A percentile compares a stretch with the other conserved stretches of the same genome.
phyloP scores from a whole-genome alignment of 1,139 yeast species.

The Pneumocystis jirovecii region DNA sequence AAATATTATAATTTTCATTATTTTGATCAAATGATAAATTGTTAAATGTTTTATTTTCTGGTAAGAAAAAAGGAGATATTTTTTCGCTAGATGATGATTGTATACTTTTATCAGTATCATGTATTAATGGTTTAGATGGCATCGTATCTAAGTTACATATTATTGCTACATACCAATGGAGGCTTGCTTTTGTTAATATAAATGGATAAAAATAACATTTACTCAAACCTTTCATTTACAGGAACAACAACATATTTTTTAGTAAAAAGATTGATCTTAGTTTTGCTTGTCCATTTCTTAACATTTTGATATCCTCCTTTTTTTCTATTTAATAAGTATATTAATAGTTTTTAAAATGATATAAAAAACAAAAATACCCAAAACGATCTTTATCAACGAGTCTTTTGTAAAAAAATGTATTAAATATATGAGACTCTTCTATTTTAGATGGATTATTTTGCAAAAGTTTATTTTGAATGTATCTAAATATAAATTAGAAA shows the following conservation, averaged over 20 bases:
- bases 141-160: slow-evolving; percentile 32
- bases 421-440: slow-evolving; percentile 46
- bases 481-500: slow-evolving; percentile 8
- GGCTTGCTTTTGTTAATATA: background rate
- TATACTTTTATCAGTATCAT: background rate
- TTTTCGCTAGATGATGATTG: background rate
- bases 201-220: background rate
- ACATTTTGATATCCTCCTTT: slow-evolving; percentile 45
- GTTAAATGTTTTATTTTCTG: background rate
- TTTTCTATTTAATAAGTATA: slow-evolving; percentile 5
- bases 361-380: slow-evolving; percentile 9
- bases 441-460: slow-evolving; percentile 10
- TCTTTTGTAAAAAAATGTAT: slow-evolving; percentile 72
- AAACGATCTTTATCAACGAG: slow-evolving; percentile 26
- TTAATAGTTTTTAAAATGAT: background rate
- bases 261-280: slow-evolving; percentile 39
- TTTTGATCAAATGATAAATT: background rate
- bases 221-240: slow-evolving; percentile 41
- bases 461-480: slow-evolving; percentile 2
- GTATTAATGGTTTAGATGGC: background rate
- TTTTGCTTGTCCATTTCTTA: slow-evolving; percentile 61
- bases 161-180: slow-evolving; percentile 80
- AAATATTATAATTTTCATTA: background rate
- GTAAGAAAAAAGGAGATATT: background rate
- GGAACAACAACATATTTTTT: slow-evolving; percentile 61